These are phyloP conservation scores for Fragilaria crotonensis DNA, from an alignment of 108 stramenopile genomes.

Conservation along the genomic window DNA sequence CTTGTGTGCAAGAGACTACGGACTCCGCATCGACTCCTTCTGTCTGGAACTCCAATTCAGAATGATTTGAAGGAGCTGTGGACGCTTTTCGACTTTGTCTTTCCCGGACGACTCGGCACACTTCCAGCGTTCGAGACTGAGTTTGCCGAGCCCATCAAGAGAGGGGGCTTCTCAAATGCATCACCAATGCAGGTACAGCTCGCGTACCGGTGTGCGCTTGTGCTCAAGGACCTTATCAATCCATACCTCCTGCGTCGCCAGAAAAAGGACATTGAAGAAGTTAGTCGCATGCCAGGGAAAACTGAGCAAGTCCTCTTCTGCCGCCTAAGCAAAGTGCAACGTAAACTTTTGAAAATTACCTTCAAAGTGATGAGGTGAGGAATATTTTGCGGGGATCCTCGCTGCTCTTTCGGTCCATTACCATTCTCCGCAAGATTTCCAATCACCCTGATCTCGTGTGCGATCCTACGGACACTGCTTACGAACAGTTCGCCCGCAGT, in stretches of 20 bases:
- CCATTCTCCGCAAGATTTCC: constrained; percentile 90
- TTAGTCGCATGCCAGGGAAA: constrained; percentile 84
- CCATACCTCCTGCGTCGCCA: constrained; percentile 90
- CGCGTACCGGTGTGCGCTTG: constrained; percentile 88
- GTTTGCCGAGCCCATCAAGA: constrained; percentile 89
- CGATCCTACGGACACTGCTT: constrained; percentile 32
- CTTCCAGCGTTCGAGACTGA: constrained; percentile 92
- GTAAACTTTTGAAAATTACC: constrained; percentile 59
- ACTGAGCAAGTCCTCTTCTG: constrained; percentile 96
- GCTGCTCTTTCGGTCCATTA: constrained; percentile 79
- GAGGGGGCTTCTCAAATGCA: constrained; percentile 91
- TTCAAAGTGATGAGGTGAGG: constrained; percentile 58
- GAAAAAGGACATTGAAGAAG: constrained; percentile 74
- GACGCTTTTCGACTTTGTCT: constrained; percentile 93
- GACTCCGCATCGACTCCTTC: constrained; percentile 75
- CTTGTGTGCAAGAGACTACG: constrained; percentile 90
- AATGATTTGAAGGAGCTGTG: constrained; percentile 95
- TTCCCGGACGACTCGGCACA: constrained; percentile 94
- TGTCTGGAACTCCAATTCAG: constrained; percentile 91
- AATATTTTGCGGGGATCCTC: constrained; percentile 49
- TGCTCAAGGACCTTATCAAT: constrained; percentile 85
- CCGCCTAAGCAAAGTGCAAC: constrained; percentile 72
- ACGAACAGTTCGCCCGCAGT: constrained; percentile 26
- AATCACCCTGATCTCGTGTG: constrained; percentile 92
- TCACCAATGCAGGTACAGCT: constrained; percentile 78